Base-by-base conservation (phyloP, 2,329 filamentous ascomycete genomes). In the Talaromyces sp. region DNA sequence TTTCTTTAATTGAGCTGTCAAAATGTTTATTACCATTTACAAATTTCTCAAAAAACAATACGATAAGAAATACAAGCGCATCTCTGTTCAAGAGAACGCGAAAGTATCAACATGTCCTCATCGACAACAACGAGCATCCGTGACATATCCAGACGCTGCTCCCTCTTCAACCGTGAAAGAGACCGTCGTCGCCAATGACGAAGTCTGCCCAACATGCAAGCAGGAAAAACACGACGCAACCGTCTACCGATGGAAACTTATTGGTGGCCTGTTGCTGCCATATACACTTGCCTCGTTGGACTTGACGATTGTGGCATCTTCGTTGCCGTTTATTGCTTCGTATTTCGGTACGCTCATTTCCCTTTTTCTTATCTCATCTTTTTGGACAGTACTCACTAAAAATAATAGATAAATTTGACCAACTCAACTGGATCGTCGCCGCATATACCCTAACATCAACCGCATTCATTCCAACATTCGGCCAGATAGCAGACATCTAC, bases 401-500 rank as follows among this genome's bases (percentile, higher is more conserved):
- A 31, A 31, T 2, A 12, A 5, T 59, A 81, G 81, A 79, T 62
- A 69, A 85, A 67, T 68, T 85, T 4, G 78, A 81, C 19, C 81
- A 87, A 65, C 77, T 88, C 2, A 88, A 87, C 67, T 89, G 86
- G 85, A 87, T 90, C 67, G 83, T 89, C 19, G 86, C 87, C 0
- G 79, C 85, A 7, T 90, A 88, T 72, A 89, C 86, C 57, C 76
- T 90, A 14, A 87, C 85, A 0, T 84, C 84, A 0, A 86, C 87
- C 1, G 82, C 86, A 1, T 89, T 88, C 64, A 85, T 89, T 9
- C 86, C 86, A 3, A 81, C 83, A 57, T 88, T 85, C 74, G 85
- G 83, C 1, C 86, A 88, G 65, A 77, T 86, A 51, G 81, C 84
- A 17, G 85, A 89, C 64, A 80, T 88, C 29, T 88, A 87, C 65